Percentiles rank a stretch among this genome's conserved stretches.
phyloP scores from a whole-genome alignment of 108 stramenopile species.

The Pseudonitzschia pungens region DNA sequence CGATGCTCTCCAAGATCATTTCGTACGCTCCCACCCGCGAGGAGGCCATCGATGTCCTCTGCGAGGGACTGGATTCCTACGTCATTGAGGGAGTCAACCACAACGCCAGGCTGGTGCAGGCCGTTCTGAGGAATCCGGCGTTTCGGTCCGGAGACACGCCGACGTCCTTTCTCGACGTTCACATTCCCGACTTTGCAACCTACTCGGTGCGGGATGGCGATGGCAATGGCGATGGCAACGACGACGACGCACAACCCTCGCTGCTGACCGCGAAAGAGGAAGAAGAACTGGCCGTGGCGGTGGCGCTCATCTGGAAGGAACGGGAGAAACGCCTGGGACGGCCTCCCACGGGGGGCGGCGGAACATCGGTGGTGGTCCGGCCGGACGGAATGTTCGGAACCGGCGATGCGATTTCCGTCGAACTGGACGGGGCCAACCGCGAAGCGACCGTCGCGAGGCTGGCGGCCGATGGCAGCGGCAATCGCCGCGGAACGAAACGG shows the following conservation, averaged over 20 bases:
- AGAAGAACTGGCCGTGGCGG: conserved; percentile 64
- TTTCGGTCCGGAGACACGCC: conserved; percentile 86
- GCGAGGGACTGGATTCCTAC: conserved; percentile 86
- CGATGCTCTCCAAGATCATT: conserved; percentile 96
- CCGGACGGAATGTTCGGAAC: conserved; percentile 76
- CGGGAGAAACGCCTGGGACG: not conserved
- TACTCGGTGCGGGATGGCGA: not conserved
- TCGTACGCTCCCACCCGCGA: conserved; percentile 53
- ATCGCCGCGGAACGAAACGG: not conserved
- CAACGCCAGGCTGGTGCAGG: conserved; percentile 72
- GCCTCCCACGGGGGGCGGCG: conserved; percentile 5
- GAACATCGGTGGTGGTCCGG: conserved; percentile 56
- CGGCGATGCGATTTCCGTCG: conserved; percentile 49
- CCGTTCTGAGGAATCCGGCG: conserved; percentile 57
- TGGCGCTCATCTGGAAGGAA: conserved; percentile 38
- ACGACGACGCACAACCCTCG: not conserved
- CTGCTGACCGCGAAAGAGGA: conserved; percentile 47
- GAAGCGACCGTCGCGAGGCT: conserved; percentile 16
- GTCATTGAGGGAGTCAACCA: conserved; percentile 90
- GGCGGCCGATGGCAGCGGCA: conserved; percentile 3
- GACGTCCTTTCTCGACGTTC: conserved; percentile 87
- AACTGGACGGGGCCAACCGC: conserved; percentile 13
- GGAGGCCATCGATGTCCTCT: conserved; percentile 73
- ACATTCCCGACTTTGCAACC: conserved; percentile 73
- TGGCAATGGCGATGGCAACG: not conserved